A percentile compares a stretch with the other conserved stretches of the same genome.
Evolutionary conservation across 1,284 basidiomycete genomes (phyloP).

Genomic region (Leccinum griseonigrum): DNA sequence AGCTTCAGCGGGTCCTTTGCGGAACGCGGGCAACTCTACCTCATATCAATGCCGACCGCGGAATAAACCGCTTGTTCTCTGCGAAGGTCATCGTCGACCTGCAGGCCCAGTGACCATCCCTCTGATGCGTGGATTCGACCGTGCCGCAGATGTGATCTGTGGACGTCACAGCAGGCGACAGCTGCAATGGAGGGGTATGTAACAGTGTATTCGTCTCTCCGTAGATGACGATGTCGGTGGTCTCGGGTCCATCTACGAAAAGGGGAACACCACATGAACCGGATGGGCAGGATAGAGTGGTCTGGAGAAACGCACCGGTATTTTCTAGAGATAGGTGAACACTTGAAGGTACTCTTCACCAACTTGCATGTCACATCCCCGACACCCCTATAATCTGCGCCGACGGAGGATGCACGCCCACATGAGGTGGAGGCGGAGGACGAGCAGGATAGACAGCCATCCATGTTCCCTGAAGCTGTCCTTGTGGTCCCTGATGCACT

Average conservation of each 20-base stretch:
- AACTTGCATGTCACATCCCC: conserved; percentile 27
- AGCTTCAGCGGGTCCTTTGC: too few species aligned
- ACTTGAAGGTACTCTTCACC: conserved; percentile 27
- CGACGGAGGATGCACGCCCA: conserved; percentile 1
- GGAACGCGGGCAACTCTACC: too few species aligned
- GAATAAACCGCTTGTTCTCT: too few species aligned
- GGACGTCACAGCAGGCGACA: conserved; percentile 17
- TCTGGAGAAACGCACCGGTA: conserved; percentile 43
- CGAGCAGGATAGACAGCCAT: too few species aligned
- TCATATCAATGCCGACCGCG: too few species aligned
- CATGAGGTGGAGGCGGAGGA: too few species aligned
- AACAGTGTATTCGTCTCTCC: conserved; percentile 40
- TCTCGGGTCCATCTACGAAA: conserved; percentile 51
- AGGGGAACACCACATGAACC: neutral
- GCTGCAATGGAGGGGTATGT: conserved; percentile 11
- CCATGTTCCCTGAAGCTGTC: neutral
- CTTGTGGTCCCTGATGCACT: conserved; percentile 13
- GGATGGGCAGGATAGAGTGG: neutral
- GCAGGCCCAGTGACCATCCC: too few species aligned
- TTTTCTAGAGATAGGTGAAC: conserved; percentile 70
- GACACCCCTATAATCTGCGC: conserved; percentile 22
- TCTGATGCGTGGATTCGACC: too few species aligned
- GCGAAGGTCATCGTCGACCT: too few species aligned
- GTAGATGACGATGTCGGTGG: conserved; percentile 40
- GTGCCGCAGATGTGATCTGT: neutral